Conservation (phyloP, 176 grass and related monocot genomes). For the Zoysia japonica region DNA sequence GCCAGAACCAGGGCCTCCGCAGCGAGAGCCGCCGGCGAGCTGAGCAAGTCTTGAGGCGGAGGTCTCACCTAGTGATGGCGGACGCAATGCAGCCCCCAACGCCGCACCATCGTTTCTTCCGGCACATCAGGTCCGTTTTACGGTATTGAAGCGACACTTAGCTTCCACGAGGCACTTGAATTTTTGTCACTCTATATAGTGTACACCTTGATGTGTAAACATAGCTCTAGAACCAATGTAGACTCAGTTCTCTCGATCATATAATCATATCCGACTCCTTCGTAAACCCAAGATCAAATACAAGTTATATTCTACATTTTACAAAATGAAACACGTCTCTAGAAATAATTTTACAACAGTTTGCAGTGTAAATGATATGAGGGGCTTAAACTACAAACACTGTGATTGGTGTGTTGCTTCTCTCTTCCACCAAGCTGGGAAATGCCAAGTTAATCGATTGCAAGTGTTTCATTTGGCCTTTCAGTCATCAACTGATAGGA, state of each 20-base stretch:
- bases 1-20: background rate
- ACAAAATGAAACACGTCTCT: background rate
- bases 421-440: background rate
- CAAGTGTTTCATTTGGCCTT: background rate
- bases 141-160: background rate
- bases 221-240: too few species aligned
- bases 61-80: background rate
- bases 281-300: background rate
- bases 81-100: background rate
- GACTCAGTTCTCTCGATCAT: background rate
- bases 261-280: background rate
- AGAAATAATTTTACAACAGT: background rate
- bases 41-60: background rate
- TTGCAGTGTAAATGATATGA: background rate
- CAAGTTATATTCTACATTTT: background rate
- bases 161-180: too few species aligned
- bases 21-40: background rate
- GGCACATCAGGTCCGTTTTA: background rate
- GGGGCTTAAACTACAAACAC: background rate
- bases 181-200: too few species aligned
- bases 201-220: too few species aligned
- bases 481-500: slow-evolving; percentile 3
- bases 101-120: background rate
- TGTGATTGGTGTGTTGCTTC: background rate
- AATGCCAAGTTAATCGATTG: background rate